A percentile compares a stretch with the other conserved stretches of the same genome.
These are phyloP conservation scores for Acanthamoeba healyi DNA, from an alignment of 208 protist species.

Conservation along the genomic window DNA sequence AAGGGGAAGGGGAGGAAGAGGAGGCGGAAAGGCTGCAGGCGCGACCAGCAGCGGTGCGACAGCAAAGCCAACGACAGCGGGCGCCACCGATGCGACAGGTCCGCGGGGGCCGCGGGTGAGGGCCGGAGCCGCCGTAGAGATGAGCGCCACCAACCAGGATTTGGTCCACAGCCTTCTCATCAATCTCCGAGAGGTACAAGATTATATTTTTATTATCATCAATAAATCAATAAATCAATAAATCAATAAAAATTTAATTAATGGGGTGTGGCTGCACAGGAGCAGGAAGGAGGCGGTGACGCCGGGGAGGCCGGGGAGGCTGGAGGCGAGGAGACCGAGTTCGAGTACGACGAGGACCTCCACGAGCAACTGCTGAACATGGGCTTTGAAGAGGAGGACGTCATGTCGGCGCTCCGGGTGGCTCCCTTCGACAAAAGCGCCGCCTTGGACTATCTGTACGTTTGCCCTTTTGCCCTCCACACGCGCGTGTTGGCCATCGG, in stretches of 20 bases:
- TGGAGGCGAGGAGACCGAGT: too few species aligned
- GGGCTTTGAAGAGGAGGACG: slow-evolving; percentile 10
- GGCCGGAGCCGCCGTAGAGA: background rate
- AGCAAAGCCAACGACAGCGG: background rate
- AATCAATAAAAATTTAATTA: too few species aligned
- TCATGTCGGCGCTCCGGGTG: background rate
- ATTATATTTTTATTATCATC: background rate
- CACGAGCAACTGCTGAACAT: background rate
- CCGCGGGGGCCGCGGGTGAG: background rate
- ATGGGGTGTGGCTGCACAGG: background rate
- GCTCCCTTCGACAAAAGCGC: background rate
- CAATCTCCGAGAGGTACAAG: slow-evolving; percentile 3
- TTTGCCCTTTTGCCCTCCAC: background rate
- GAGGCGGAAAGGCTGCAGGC: background rate
- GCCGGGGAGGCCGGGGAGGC: too few species aligned
- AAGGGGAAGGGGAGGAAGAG: background rate
- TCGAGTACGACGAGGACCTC: slow-evolving; percentile 18
- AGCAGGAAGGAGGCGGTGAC: background rate
- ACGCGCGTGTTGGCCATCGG: too few species aligned
- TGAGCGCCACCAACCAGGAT: slow-evolving; percentile 19
- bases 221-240: too few species aligned
- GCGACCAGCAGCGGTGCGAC: background rate
- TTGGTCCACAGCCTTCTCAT: slow-evolving; percentile 30
- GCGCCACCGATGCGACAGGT: background rate
- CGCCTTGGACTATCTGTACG: slow-evolving; percentile 5